phyloP scores from a whole-genome alignment of 257 asterid species.

The Fraxinus quadrangulata region DNA sequence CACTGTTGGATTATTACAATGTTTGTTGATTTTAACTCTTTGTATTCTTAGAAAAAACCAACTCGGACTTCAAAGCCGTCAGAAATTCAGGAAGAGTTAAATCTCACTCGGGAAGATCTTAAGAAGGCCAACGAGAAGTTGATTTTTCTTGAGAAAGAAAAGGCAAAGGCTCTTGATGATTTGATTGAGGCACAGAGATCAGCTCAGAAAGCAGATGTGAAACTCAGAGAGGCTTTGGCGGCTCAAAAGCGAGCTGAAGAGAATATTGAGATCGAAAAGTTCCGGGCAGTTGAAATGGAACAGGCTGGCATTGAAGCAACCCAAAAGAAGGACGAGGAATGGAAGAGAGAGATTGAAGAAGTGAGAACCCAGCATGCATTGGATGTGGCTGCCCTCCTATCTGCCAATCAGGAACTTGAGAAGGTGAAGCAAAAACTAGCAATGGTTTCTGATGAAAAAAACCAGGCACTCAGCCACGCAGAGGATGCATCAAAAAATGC shows the following conservation, averaged over 20 bases:
- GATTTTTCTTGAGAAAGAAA: conserved; percentile 70
- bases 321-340: conserved; percentile 81
- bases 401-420: conserved; percentile 74
- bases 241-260: conserved; percentile 90
- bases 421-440: conserved; percentile 70
- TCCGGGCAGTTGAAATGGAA: conserved; percentile 86
- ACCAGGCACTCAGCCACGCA: conserved; percentile 75
- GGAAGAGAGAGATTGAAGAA: conserved; percentile 75
- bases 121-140: conserved; percentile 78
- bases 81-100: conserved; percentile 67
- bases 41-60: conserved; percentile 61
- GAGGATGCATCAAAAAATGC: conserved; percentile 79
- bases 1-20: conserved; percentile 23
- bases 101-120: conserved; percentile 73
- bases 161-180: conserved; percentile 68
- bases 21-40: conserved; percentile 19
- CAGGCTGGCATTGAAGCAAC: conserved; percentile 86
- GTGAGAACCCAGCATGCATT: conserved; percentile 70
- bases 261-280: conserved; percentile 80
- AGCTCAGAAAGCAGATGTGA: conserved; percentile 80
- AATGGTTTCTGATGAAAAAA: conserved; percentile 65
- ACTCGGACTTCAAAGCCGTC: conserved; percentile 58
- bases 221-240: conserved; percentile 78
- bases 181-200: conserved; percentile 66
- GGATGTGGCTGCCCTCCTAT: conserved; percentile 73